Evolutionary conservation across 2,329 filamentous ascomycete species (phyloP).

Genomic region (Colletotrichum gloeosporioides): DNA sequence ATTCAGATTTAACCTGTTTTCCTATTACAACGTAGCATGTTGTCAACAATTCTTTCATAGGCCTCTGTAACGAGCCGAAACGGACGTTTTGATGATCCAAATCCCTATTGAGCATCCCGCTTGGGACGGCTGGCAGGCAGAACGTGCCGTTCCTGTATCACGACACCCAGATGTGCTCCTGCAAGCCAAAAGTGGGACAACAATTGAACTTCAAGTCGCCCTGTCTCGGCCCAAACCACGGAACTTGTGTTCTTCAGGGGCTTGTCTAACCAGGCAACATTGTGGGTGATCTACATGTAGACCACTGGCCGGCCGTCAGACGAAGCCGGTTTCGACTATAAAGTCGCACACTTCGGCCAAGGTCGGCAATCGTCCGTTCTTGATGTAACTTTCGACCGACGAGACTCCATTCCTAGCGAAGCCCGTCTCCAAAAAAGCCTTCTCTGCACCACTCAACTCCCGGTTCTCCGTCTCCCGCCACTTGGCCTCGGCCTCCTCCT

Average conservation of each 20-base stretch:
- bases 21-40: not conserved
- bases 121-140: not conserved
- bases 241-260: not conserved
- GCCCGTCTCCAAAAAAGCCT: conserved; percentile 62
- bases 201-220: not conserved
- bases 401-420: conserved; percentile 34
- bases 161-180: not conserved
- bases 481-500: conserved; percentile 72
- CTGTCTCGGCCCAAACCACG: not conserved
- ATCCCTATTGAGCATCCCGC: not conserved
- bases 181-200: not conserved
- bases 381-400: conserved; percentile 37
- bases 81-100: not conserved
- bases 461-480: conserved; percentile 72
- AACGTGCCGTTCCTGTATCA: not conserved
- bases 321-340: conserved; percentile 48
- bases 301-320: conserved; percentile 28
- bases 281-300: not conserved
- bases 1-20: not conserved
- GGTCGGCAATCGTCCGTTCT: conserved; percentile 39
- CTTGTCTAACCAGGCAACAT: not conserved
- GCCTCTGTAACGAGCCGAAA: not conserved
- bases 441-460: conserved; percentile 60
- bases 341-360: conserved; percentile 51
- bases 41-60: not conserved